These are phyloP conservation scores for Micractinium conductrix DNA, from an alignment of 139 green algal genomes.

Conservation along the genomic window DNA sequence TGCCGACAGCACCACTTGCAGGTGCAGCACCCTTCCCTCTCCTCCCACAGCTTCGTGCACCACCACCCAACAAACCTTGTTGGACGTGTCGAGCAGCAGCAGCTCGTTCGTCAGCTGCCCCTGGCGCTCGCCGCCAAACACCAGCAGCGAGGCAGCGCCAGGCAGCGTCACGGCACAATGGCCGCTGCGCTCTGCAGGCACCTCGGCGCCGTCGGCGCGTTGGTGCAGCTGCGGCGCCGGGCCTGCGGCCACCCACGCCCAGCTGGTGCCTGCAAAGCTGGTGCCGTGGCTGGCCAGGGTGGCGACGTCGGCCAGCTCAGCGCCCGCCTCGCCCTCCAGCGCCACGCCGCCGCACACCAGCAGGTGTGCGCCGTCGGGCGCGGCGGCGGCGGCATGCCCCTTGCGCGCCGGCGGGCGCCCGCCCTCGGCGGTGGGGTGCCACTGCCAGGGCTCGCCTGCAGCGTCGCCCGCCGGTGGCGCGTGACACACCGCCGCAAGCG, in stretches of 20 bases:
- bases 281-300: conserved; percentile 1
- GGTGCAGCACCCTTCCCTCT: not conserved
- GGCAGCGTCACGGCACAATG: conserved; percentile 54
- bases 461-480: conserved; percentile 3
- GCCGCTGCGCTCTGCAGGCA: conserved; percentile 35
- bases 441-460: conserved; percentile 61
- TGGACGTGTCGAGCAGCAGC: conserved; percentile 37
- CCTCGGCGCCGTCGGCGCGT: not conserved
- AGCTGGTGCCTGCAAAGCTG: conserved; percentile 17
- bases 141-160: conserved; percentile 58
- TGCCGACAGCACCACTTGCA: too few species aligned
- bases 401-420: conserved; percentile 54
- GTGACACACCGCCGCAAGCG: conserved; percentile 65
- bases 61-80: not conserved
- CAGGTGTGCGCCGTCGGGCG: conserved; percentile 43
- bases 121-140: conserved; percentile 69
- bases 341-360: conserved; percentile 72
- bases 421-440: conserved; percentile 44
- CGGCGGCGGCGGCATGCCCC: conserved; percentile 49
- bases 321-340: conserved; percentile 51
- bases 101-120: conserved; percentile 59
- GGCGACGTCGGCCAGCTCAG: conserved; percentile 8
- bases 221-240: not conserved
- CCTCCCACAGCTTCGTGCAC: too few species aligned
- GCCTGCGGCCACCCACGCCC: not conserved